Conservation (phyloP, 2,329 filamentous ascomycete genomes). For the Diaporthe ampelina region DNA sequence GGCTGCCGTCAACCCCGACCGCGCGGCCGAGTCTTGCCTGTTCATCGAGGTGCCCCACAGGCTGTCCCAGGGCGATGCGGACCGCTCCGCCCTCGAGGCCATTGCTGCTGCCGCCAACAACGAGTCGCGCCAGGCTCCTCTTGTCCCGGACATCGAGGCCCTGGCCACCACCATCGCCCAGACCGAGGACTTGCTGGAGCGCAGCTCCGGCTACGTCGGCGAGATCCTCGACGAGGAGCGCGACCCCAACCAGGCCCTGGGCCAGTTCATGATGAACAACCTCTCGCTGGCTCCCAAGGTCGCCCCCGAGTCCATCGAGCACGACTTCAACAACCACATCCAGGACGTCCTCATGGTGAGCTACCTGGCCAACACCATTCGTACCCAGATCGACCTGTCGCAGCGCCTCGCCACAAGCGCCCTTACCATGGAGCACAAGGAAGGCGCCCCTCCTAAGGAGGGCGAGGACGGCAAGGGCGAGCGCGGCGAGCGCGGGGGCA, state of each 20-base stretch:
- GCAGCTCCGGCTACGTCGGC: conserved; percentile 92
- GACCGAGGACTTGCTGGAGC: conserved; percentile 89
- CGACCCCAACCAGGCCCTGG: conserved; percentile 89
- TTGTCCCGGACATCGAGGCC: conserved; percentile 90
- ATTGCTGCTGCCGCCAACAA: conserved; percentile 85
- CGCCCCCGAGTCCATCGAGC: conserved; percentile 88
- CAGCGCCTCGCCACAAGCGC: conserved; percentile 91
- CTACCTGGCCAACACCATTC: conserved; percentile 98
- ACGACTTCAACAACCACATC: conserved; percentile 99
- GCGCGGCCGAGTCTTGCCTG: conserved; percentile 94
- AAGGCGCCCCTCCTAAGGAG: conserved; percentile 52
- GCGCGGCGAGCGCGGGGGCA: conserved; percentile 58
- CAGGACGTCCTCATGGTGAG: conserved; percentile 98
- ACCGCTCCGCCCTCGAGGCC: conserved; percentile 79
- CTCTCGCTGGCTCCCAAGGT: conserved; percentile 96
- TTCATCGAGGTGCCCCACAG: conserved; percentile 98
- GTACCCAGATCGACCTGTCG: conserved; percentile 97
- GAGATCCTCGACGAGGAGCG: conserved; percentile 95
- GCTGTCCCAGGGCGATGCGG: conserved; percentile 81
- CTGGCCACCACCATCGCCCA: conserved; percentile 89
- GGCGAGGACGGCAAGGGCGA: conserved; percentile 58
- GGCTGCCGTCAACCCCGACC: conserved; percentile 94
- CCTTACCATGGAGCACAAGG: conserved; percentile 66
- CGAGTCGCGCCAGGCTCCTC: conserved; percentile 79
- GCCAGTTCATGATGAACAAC: conserved; percentile 95